Conservation (phyloP, 306 rosid genomes). For the Rubus idaeus region DNA sequence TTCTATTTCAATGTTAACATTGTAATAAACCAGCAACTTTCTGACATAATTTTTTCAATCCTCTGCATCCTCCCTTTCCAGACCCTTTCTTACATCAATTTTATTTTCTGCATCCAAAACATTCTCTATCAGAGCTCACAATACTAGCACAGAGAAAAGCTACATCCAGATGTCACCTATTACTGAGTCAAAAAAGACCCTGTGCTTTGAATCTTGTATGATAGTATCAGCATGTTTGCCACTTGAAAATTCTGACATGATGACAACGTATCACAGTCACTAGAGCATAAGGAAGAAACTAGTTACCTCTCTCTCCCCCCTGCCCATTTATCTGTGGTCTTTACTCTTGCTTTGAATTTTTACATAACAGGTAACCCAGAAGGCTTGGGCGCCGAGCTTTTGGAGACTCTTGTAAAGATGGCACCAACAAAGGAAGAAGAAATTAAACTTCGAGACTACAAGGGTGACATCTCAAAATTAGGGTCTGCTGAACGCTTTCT, state of each 20-base stretch:
- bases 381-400: slow-evolving; percentile 87
- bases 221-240: neutral
- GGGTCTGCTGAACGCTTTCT: slow-evolving; percentile 97
- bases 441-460: slow-evolving; percentile 73
- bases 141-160: neutral
- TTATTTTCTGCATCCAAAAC: neutral
- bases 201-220: neutral
- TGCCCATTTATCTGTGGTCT: neutral
- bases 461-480: slow-evolving; percentile 75
- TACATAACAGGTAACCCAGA: slow-evolving; percentile 76
- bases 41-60: neutral
- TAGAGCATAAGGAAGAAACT: neutral
- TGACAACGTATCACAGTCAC: neutral
- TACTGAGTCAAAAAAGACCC: neutral
- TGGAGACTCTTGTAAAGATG: slow-evolving; percentile 98
- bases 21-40: neutral
- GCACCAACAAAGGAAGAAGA: slow-evolving; percentile 99
- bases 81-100: neutral
- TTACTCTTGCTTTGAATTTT: slow-evolving; percentile 21
- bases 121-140: slow-evolving; percentile 6
- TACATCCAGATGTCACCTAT: neutral
- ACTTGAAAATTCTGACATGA: neutral
- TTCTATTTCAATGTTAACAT: neutral
- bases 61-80: neutral
- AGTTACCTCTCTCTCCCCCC: neutral